Conservation (phyloP, 305 asterid species). For the Rubia tinctorum region DNA sequence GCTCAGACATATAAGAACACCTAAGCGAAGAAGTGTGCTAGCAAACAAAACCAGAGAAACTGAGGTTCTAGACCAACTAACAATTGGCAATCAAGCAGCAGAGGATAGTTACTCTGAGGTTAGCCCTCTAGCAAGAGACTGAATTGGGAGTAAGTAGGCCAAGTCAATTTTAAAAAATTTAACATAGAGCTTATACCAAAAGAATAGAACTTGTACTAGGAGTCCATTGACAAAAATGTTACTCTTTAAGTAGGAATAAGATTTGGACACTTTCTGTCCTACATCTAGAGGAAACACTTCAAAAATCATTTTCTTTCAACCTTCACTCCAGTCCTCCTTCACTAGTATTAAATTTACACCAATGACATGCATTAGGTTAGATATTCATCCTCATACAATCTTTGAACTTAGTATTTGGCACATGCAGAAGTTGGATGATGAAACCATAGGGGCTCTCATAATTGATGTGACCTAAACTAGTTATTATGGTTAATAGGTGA, state of each 20-base stretch:
- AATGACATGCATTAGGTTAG: background rate
- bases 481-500: background rate
- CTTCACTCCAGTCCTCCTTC: background rate
- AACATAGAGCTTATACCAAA: too few relatives aligned
- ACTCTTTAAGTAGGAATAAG: background rate
- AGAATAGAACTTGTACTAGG: background rate
- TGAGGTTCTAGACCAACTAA: background rate
- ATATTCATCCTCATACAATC: background rate
- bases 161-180: background rate
- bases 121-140: conserved; percentile 2
- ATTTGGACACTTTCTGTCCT: background rate
- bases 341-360: background rate
- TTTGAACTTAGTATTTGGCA: background rate
- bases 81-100: background rate
- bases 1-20: background rate
- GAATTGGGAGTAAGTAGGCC: background rate
- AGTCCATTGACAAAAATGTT: background rate
- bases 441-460: background rate
- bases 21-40: background rate
- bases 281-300: background rate
- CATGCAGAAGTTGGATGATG: background rate
- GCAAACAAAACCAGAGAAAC: background rate
- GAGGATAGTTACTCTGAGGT: background rate
- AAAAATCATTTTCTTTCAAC: background rate
- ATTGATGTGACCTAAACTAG: background rate